phyloP scores from a whole-genome alignment of 768 basidiomycete genomes.

The Dioszegia aurantiaca region DNA sequence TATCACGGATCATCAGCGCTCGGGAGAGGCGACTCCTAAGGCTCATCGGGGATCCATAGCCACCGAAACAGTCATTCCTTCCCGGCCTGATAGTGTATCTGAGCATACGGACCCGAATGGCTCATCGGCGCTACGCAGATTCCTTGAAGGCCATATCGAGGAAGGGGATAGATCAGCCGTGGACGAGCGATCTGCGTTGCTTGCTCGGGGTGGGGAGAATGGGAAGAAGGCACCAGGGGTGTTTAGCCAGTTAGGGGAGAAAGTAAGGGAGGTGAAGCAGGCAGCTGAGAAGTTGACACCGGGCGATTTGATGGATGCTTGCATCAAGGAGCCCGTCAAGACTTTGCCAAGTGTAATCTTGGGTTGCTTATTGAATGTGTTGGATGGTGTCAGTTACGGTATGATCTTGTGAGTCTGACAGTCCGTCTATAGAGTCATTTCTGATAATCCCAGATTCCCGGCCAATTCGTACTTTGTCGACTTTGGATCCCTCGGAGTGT shows the following conservation, averaged over 20 bases:
- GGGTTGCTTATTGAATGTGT: constrained; percentile 78
- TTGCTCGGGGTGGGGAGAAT: constrained; percentile 14
- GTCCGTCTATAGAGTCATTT: too few relatives aligned
- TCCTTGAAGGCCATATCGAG: constrained; percentile 26
- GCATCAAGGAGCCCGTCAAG: constrained; percentile 45
- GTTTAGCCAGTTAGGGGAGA: constrained; percentile 13
- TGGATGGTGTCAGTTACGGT: constrained; percentile 94
- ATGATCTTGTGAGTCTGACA: constrained; percentile 63
- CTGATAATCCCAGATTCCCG: constrained; percentile 77
- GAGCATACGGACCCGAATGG: constrained; percentile 13
- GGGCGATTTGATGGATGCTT: constrained; percentile 35
- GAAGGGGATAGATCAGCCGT: constrained; percentile 24
- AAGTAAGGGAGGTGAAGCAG: constrained; percentile 15
- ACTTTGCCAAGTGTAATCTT: constrained; percentile 76
- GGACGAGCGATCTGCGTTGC: constrained; percentile 30
- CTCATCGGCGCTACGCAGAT: constrained; percentile 29
- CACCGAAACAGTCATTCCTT: background rate
- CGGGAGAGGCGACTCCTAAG: constrained; percentile 29
- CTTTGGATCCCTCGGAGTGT: constrained; percentile 84
- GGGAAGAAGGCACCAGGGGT: constrained; percentile 13
- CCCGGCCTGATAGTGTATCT: background rate
- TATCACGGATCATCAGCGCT: constrained; percentile 1
- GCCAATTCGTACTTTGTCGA: constrained; percentile 72
- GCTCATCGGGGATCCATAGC: constrained; percentile 17
- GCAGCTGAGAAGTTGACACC: constrained; percentile 36